Evolutionary conservation across 208 protist genomes (phyloP).

Genomic region (Herpetomonas samuelpessoai): DNA sequence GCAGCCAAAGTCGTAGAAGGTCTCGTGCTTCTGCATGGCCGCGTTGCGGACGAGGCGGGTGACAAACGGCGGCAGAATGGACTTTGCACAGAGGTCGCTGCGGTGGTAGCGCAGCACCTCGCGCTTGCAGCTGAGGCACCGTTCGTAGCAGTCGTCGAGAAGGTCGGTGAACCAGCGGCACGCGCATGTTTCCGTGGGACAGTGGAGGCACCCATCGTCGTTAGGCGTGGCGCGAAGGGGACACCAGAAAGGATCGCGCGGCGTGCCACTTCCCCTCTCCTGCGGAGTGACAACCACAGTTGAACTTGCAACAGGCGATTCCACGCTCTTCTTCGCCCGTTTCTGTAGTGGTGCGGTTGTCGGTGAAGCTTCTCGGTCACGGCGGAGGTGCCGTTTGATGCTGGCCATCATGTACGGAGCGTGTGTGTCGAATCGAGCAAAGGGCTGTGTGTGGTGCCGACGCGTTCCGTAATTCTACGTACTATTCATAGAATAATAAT

Average conservation of each 20-base stretch:
- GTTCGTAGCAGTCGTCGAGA: conserved; percentile 52
- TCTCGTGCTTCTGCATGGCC: conserved; percentile 28
- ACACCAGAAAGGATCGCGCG: conserved; percentile 44
- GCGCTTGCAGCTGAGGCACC: conserved; percentile 38
- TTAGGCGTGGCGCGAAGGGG: conserved; percentile 48
- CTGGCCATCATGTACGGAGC: not conserved
- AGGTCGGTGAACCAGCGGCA: conserved; percentile 43
- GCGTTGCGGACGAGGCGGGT: conserved; percentile 48
- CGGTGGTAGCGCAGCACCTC: conserved; percentile 34
- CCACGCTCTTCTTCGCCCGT: not conserved
- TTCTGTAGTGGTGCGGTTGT: not conserved
- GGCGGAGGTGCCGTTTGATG: not conserved
- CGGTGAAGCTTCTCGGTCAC: not conserved
- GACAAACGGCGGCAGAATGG: conserved; percentile 78
- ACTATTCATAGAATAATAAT: conserved; percentile 1
- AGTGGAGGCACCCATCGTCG: conserved; percentile 49
- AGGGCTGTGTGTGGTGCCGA: not conserved
- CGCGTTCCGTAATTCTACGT: not conserved
- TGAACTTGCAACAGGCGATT: too few species aligned
- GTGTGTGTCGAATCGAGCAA: not conserved
- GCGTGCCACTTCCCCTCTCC: conserved; percentile 37
- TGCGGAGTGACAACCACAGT: too few species aligned
- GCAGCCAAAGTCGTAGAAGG: conserved; percentile 83
- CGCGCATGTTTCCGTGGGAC: conserved; percentile 30
- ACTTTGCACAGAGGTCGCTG: conserved; percentile 84